These are phyloP conservation scores for Monosporascus cannonballus DNA, from an alignment of 2,329 filamentous ascomycete species.

Conservation along the genomic window DNA sequence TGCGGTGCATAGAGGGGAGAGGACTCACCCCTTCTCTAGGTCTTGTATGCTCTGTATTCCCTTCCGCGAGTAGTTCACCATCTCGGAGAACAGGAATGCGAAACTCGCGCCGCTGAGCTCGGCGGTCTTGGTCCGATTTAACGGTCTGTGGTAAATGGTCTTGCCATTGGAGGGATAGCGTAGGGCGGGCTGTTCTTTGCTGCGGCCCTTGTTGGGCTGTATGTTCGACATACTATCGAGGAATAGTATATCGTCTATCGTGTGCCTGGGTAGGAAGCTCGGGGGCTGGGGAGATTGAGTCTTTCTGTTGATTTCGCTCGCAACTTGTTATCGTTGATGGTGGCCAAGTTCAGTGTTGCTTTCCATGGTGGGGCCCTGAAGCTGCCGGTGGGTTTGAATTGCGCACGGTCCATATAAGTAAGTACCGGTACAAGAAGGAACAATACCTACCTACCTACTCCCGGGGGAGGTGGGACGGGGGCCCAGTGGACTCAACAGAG, in stretches of 20 bases:
- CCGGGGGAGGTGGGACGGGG: no score
- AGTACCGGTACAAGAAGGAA: not conserved
- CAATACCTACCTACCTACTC: no score
- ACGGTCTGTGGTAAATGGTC: slow-evolving; percentile 93
- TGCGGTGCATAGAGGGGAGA: no score
- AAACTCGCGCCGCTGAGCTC: slow-evolving; percentile 92
- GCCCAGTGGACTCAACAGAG: no score
- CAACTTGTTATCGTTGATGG: not conserved
- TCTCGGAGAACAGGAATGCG: slow-evolving; percentile 92
- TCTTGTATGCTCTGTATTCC: slow-evolving; percentile 90
- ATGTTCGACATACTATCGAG: slow-evolving; percentile 41
- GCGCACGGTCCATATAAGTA: not conserved
- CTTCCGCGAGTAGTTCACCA: slow-evolving; percentile 91
- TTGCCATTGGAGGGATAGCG: slow-evolving; percentile 90
- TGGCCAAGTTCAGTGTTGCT: not conserved
- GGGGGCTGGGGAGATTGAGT: not conserved
- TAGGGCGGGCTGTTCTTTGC: slow-evolving; percentile 56
- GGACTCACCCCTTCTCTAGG: slow-evolving; percentile 73
- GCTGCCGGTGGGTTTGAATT: no score
- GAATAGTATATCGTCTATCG: not conserved
- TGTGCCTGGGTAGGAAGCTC: not conserved
- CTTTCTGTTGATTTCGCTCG: not conserved
- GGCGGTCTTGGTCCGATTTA: slow-evolving; percentile 81
- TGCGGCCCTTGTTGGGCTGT: slow-evolving; percentile 38
- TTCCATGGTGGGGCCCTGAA: not conserved